phyloP scores from a whole-genome alignment of 805 yeast species.

The Grigorovia jiainica region DNA sequence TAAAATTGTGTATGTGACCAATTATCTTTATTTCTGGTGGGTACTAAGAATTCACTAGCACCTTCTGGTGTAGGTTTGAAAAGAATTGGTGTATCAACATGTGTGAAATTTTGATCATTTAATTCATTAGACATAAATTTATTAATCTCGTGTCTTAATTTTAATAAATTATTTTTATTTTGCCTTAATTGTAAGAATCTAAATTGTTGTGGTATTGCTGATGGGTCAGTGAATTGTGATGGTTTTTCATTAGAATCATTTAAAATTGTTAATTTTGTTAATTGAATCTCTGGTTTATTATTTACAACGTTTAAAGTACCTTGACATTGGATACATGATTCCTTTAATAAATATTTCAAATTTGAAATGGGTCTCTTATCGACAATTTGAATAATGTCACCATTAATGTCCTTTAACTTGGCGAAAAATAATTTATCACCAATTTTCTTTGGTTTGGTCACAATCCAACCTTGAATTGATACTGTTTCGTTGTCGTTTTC shows the following conservation, averaged over 20 bases:
- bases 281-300: constrained; percentile 40
- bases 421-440: constrained; percentile 63
- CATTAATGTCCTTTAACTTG: constrained; percentile 61
- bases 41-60: constrained; percentile 90
- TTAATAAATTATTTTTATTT: constrained; percentile 48
- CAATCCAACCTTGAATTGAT: neutral
- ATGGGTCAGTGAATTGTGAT: constrained; percentile 55
- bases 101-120: constrained; percentile 46
- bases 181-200: constrained; percentile 74
- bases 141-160: constrained; percentile 48
- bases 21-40: constrained; percentile 49
- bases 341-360: constrained; percentile 6
- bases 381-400: constrained; percentile 54
- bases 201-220: constrained; percentile 62
- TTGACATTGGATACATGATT: neutral
- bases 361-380: constrained; percentile 17
- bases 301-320: neutral
- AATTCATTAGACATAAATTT: constrained; percentile 36
- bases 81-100: constrained; percentile 84
- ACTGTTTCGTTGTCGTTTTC: too few relatives aligned
- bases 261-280: constrained; percentile 43
- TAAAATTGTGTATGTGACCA: constrained; percentile 35
- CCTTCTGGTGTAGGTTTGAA: constrained; percentile 98
- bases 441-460: constrained; percentile 45
- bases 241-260: constrained; percentile 58